phyloP scores from a whole-genome alignment of 306 rosid species.

The Malus sylvestris region DNA sequence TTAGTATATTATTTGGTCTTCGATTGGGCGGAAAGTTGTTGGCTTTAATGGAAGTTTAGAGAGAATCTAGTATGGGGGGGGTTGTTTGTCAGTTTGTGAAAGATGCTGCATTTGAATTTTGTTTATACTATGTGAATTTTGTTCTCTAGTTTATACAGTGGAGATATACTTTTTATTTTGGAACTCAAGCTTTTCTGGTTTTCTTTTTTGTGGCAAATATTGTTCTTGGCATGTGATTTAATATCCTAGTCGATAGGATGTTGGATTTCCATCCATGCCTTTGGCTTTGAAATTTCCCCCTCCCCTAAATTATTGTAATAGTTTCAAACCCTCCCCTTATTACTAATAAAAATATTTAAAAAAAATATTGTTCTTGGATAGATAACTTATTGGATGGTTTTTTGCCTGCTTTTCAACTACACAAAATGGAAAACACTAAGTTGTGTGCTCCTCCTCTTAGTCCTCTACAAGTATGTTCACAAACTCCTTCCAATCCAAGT shows the following conservation, averaged over 20 bases:
- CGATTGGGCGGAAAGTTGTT: not conserved
- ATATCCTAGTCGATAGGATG: too few species aligned
- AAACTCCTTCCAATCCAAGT: too few species aligned
- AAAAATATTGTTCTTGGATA: too few species aligned
- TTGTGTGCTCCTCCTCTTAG: constrained; percentile 45
- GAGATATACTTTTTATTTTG: not conserved
- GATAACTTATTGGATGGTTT: constrained; percentile 62
- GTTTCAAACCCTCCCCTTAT: too few species aligned
- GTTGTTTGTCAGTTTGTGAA: not conserved
- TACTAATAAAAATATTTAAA: too few species aligned
- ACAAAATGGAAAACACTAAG: constrained; percentile 32
- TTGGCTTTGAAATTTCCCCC: too few species aligned
- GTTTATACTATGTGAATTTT: not conserved
- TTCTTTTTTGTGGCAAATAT: constrained; percentile 55
- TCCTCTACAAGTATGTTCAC: constrained; percentile 56
- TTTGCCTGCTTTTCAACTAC: constrained; percentile 36
- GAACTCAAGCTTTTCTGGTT: not conserved
- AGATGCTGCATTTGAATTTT: not conserved
- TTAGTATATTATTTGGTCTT: not conserved
- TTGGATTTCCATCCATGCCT: too few species aligned
- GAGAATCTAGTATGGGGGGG: not conserved
- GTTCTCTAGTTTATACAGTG: not conserved
- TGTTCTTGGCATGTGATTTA: constrained; percentile 43
- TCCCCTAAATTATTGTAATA: too few species aligned
- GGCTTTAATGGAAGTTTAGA: not conserved